phyloP scores from a whole-genome alignment of 2,329 filamentous ascomycete species.

The Nakataea oryzae region DNA sequence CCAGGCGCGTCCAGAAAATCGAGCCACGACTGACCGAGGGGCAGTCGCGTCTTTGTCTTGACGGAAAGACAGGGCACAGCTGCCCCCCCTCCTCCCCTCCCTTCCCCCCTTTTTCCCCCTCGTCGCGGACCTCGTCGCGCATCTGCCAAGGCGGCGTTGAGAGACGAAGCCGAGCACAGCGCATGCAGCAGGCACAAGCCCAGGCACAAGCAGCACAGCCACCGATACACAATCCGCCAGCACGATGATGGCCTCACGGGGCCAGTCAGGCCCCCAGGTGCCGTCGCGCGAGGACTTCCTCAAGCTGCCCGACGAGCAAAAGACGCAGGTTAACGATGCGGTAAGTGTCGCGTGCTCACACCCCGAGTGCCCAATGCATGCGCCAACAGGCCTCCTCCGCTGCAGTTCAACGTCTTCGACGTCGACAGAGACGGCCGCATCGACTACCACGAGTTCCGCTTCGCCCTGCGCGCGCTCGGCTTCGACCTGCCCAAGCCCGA shows the following conservation, averaged over 20 bases:
- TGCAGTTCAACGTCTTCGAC: slow-evolving; percentile 86
- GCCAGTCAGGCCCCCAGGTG: slow-evolving; percentile 13
- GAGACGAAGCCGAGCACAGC: too few relatives aligned
- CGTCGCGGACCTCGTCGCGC: too few relatives aligned
- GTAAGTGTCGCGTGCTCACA: slow-evolving; percentile 41
- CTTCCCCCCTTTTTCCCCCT: too few relatives aligned
- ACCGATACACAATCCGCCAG: background rate
- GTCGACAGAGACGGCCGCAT: slow-evolving; percentile 90
- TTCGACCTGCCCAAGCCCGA: slow-evolving; percentile 85
- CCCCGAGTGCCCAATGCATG: too few relatives aligned
- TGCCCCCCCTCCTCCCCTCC: background rate
- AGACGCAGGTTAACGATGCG: slow-evolving; percentile 88
- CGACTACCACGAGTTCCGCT: slow-evolving; percentile 97
- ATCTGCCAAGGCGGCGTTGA: too few relatives aligned
- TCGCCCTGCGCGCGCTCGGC: slow-evolving; percentile 88
- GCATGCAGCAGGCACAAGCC: too few relatives aligned
- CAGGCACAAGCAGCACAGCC: too few relatives aligned
- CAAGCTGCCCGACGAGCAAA: slow-evolving; percentile 70
- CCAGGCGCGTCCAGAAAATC: too few relatives aligned
- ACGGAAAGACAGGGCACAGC: too few relatives aligned
- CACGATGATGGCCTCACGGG: slow-evolving; percentile 15
- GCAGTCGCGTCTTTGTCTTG: too few relatives aligned
- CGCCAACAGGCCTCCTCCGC: background rate
- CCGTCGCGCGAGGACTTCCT: slow-evolving; percentile 23
- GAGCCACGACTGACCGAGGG: too few relatives aligned